These are phyloP conservation scores for Histomonas meleagridis DNA, from an alignment of 208 protist species.

Conservation along the genomic window DNA sequence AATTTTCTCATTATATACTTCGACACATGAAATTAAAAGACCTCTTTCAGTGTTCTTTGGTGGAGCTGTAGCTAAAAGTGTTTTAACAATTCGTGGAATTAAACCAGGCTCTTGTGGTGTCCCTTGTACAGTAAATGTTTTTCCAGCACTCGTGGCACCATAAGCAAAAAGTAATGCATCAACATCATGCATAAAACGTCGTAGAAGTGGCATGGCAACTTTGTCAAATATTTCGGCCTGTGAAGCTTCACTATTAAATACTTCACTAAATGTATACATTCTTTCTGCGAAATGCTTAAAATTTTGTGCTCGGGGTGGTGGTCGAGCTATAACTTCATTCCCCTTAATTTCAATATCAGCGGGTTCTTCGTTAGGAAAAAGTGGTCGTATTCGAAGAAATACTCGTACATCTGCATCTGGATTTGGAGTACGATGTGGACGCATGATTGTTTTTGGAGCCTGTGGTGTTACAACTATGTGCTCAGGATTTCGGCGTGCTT, in stretches of 20 bases:
- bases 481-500: too few species aligned
- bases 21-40: neutral
- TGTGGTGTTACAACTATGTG: too few species aligned
- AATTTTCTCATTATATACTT: constrained; percentile 24
- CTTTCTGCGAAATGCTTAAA: neutral
- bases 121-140: neutral
- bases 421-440: too few species aligned
- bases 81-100: neutral
- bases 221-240: neutral
- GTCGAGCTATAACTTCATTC: neutral
- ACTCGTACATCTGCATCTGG: neutral
- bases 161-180: neutral
- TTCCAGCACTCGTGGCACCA: neutral
- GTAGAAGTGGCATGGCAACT: neutral
- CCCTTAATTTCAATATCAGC: neutral
- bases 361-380: neutral
- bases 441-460: too few species aligned
- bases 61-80: neutral
- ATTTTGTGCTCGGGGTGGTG: neutral
- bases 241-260: neutral
- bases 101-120: neutral
- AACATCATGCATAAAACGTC: neutral
- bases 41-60: neutral
- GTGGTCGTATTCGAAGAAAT: neutral
- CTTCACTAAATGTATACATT: neutral